Evolutionary conservation across 441 rosid genomes (phyloP).

Genomic region (Daphne laureola): DNA sequence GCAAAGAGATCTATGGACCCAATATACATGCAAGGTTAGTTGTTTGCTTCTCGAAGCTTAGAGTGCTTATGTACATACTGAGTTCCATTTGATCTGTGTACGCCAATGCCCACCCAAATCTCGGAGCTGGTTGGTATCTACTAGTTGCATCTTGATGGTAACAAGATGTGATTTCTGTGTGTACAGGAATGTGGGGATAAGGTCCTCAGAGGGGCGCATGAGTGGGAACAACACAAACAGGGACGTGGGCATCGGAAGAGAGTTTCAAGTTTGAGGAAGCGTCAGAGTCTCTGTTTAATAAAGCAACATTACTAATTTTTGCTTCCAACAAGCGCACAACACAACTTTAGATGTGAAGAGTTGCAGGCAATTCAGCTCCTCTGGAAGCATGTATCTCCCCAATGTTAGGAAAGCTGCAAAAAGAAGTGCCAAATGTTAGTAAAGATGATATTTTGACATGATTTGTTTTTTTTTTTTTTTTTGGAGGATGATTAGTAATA

Average conservation of each 20-base stretch:
- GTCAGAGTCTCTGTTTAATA: conserved; percentile 13
- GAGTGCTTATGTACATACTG: background rate
- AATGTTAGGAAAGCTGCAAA: too few relatives aligned
- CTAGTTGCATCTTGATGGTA: background rate
- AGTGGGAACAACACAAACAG: conserved; percentile 84
- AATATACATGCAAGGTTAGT: conserved; percentile 64
- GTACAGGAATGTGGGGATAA: conserved; percentile 76
- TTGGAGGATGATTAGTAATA: too few relatives aligned
- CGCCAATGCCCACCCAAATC: too few relatives aligned
- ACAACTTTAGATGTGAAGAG: too few relatives aligned
- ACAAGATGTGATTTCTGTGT: conserved; percentile 1
- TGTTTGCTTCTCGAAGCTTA: background rate
- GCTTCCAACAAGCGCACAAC: too few relatives aligned
- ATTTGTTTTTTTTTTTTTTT: too few relatives aligned
- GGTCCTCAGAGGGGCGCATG: conserved; percentile 78
- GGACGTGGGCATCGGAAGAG: conserved; percentile 84
- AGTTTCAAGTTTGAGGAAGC: conserved; percentile 34
- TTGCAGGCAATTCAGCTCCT: too few relatives aligned
- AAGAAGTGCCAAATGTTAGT: too few relatives aligned
- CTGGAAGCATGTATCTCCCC: too few relatives aligned
- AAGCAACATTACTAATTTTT: conserved; percentile 17
- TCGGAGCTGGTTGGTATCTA: background rate
- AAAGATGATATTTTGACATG: too few relatives aligned
- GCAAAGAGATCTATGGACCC: conserved; percentile 80
- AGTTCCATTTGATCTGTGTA: too few relatives aligned